Evolutionary conservation across 2,329 filamentous ascomycete genomes (phyloP).

Genomic region (Colletotrichum gloeosporioides): DNA sequence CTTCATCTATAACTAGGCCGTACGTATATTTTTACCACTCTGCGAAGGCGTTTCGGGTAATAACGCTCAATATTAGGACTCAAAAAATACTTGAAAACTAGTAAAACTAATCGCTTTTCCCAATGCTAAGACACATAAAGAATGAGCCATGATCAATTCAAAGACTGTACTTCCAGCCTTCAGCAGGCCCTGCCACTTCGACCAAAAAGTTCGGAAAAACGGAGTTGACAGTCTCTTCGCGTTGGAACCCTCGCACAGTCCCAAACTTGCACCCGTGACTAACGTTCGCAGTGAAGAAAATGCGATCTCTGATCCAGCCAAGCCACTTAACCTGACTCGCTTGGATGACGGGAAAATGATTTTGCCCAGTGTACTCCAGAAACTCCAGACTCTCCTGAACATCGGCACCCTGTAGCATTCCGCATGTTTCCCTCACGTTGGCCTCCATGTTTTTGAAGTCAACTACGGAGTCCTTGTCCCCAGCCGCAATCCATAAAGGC

Average conservation of each 20-base stretch:
- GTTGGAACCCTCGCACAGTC: neutral
- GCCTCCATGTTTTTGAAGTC: neutral
- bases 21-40: neutral
- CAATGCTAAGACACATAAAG: neutral
- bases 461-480: neutral
- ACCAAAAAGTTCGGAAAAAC: neutral
- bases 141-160: neutral
- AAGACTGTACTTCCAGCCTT: neutral
- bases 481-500: accelerated
- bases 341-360: neutral
- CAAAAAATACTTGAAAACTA: neutral
- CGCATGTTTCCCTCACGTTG: neutral
- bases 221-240: neutral
- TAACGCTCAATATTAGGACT: neutral
- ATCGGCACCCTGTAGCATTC: accelerated
- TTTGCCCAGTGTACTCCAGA: neutral
- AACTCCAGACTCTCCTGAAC: neutral
- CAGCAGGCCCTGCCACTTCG: neutral
- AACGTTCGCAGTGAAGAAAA: neutral
- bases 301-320: neutral
- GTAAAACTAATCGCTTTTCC: neutral
- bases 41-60: neutral
- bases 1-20: neutral
- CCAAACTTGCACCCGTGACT: neutral
- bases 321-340: neutral